These are phyloP conservation scores for Hemerocallis citrina DNA, from an alignment of 106 monocot genomes.

Conservation along the genomic window DNA sequence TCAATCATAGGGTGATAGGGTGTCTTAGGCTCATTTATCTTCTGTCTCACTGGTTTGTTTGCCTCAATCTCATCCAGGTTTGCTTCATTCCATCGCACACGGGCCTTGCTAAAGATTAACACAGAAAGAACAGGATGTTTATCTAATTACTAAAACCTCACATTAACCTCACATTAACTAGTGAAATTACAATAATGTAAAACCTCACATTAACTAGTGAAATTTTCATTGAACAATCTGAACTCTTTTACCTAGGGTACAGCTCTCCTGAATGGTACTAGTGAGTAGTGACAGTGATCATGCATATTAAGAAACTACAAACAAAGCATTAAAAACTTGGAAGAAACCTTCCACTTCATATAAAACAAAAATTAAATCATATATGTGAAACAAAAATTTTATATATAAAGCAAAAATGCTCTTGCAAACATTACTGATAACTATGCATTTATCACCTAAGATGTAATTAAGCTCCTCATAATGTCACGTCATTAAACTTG, in stretches of 20 bases:
- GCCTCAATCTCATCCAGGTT: conserved; percentile 91
- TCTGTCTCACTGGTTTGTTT: conserved; percentile 93
- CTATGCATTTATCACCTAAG: no score
- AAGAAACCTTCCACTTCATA: no score
- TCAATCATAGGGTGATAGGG: conserved; percentile 89
- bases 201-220: neutral
- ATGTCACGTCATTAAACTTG: no score
- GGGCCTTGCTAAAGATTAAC: conserved; percentile 22
- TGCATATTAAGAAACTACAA: neutral
- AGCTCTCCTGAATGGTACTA: neutral
- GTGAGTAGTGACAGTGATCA: neutral
- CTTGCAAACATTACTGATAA: no score
- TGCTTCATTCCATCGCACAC: conserved; percentile 86
- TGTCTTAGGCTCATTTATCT: conserved; percentile 96
- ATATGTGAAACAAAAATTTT: no score
- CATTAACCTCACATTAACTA: no score
- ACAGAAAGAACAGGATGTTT: conserved; percentile 5
- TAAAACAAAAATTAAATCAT: no score
- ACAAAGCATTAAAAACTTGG: no score
- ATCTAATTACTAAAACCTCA: neutral
- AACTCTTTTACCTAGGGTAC: neutral
- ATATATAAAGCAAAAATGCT: no score
- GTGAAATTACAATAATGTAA: neutral
- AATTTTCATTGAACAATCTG: neutral
- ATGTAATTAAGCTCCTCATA: no score